These are phyloP conservation scores for Cronartium ribicola DNA, from an alignment of 1,284 basidiomycete genomes.

Conservation along the genomic window DNA sequence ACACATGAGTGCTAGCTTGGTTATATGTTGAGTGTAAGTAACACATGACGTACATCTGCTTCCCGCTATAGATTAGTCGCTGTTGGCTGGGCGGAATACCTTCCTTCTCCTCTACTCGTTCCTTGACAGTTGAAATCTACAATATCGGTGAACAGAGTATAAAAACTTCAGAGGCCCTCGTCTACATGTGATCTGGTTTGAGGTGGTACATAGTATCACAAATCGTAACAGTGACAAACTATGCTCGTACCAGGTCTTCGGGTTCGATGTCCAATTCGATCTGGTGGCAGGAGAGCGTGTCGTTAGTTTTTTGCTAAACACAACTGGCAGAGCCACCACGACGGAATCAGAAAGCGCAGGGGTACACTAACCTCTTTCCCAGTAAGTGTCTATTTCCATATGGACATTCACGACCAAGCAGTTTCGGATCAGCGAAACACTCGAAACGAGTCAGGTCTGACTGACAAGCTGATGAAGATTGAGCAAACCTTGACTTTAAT, in stretches of 20 bases:
- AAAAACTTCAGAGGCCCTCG: neutral
- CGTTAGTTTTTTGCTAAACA: neutral
- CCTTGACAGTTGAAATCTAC: constrained; percentile 91
- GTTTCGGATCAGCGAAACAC: neutral
- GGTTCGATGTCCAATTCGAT: constrained; percentile 40
- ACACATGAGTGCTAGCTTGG: constrained; percentile 1
- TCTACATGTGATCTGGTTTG: neutral
- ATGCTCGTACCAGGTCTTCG: constrained; percentile 20
- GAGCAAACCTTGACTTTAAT: constrained; percentile 35
- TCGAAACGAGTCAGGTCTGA: neutral
- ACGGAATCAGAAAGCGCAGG: neutral
- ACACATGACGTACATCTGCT: constrained; percentile 74
- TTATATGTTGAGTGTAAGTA: neutral
- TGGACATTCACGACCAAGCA: neutral
- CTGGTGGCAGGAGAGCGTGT: neutral
- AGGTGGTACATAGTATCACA: neutral
- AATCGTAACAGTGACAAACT: neutral
- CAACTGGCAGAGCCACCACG: neutral
- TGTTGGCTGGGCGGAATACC: constrained; percentile 97
- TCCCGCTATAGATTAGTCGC: constrained; percentile 86
- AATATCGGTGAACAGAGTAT: neutral
- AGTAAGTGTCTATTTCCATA: constrained; percentile 19
- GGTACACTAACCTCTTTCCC: constrained; percentile 26
- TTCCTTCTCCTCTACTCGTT: constrained; percentile 97
- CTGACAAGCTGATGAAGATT: neutral